A percentile compares a stretch with the other conserved stretches of the same genome.
Conservation (phyloP, 257 asterid species). For the Buddleja alternifolia region DNA sequence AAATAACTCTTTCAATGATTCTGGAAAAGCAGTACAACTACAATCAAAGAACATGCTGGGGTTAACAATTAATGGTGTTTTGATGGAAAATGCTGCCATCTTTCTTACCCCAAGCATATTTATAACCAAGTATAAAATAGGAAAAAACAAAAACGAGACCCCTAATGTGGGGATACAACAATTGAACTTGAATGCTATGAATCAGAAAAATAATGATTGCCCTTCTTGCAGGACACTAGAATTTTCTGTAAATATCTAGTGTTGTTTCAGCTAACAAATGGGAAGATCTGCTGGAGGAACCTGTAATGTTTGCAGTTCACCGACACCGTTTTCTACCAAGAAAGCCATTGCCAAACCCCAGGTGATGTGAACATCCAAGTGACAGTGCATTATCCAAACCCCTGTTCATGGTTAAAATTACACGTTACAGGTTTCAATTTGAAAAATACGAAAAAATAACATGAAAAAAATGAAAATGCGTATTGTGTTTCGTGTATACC, state of each 20-base stretch:
- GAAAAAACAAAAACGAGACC: conserved; percentile 29
- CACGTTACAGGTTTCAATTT: background rate
- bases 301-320: conserved; percentile 56
- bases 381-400: conserved; percentile 84
- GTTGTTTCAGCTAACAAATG: conserved; percentile 43
- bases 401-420: conserved; percentile 49
- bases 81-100: conserved; percentile 25
- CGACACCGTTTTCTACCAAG: conserved; percentile 72
- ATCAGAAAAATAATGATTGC: conserved; percentile 35
- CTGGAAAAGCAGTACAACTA: conserved; percentile 31
- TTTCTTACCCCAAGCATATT: conserved; percentile 12
- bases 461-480: background rate
- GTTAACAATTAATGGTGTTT: conserved; percentile 25
- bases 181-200: conserved; percentile 23
- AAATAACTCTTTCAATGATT: conserved; percentile 25
- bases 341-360: conserved; percentile 87
- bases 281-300: conserved; percentile 74
- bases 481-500: conserved; percentile 38
- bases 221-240: conserved; percentile 24
- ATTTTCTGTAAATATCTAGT: conserved; percentile 12
- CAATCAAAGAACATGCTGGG: conserved; percentile 23
- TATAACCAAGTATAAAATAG: conserved; percentile 19
- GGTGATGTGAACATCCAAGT: conserved; percentile 80
- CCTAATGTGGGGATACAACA: conserved; percentile 36
- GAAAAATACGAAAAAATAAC: background rate